Conservation (phyloP, 768 basidiomycete species). For the Sporobolomyces pararoseus region DNA sequence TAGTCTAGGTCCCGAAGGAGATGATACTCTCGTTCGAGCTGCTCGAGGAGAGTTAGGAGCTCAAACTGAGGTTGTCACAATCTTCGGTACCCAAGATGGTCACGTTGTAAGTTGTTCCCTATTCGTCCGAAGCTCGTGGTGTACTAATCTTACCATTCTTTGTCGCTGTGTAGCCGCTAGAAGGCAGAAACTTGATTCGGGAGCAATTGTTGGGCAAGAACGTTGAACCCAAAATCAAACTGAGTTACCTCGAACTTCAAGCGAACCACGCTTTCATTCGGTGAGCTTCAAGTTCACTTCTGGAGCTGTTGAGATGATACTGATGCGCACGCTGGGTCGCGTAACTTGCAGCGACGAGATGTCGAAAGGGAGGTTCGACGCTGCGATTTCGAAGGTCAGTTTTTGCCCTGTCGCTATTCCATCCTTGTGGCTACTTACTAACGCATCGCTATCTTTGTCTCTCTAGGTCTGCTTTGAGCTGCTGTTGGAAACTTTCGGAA, state of each 20-base stretch:
- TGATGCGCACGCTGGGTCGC: not conserved
- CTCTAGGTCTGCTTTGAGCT: conserved; percentile 41
- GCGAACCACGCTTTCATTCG: conserved; percentile 96
- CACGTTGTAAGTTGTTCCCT: conserved; percentile 29
- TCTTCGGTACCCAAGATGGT: conserved; percentile 85
- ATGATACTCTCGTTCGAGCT: conserved; percentile 73
- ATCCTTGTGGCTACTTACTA: not conserved
- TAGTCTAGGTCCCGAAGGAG: conserved; percentile 72
- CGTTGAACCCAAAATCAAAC: conserved; percentile 17
- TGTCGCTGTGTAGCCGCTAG: too few species aligned
- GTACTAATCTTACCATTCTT: too few species aligned
- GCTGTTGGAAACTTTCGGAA: conserved; percentile 90
- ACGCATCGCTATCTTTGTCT: not conserved
- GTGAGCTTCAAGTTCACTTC: conserved; percentile 10
- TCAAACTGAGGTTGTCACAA: conserved; percentile 69
- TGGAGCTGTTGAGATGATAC: not conserved
- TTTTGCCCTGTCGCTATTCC: conserved; percentile 56
- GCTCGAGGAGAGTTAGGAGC: conserved; percentile 64
- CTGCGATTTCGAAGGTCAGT: conserved; percentile 65
- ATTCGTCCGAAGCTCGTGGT: too few species aligned
- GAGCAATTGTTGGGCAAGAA: conserved; percentile 57
- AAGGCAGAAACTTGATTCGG: conserved; percentile 79
- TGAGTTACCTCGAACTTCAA: conserved; percentile 86
- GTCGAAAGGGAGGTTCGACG: conserved; percentile 64
- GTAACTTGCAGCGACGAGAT: conserved; percentile 24